These are phyloP conservation scores for Echinosophora koreensis DNA, from an alignment of 306 rosid genomes.

Conservation along the genomic window DNA sequence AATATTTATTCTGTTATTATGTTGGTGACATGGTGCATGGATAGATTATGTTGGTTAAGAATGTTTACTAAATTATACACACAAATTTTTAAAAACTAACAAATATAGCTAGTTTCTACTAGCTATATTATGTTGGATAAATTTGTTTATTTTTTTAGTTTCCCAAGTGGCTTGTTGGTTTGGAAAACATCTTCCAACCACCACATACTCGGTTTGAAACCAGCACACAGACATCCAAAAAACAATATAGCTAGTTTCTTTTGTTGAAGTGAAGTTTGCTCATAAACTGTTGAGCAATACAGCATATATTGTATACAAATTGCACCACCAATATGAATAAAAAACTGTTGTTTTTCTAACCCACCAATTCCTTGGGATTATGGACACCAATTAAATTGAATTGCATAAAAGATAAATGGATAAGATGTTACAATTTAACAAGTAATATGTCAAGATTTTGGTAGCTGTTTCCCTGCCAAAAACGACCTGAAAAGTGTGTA, in stretches of 20 bases:
- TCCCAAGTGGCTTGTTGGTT: too few relatives aligned
- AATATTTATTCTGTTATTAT: not conserved
- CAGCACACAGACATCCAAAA: too few relatives aligned
- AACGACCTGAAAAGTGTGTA: conserved; percentile 70
- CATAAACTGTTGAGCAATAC: not conserved
- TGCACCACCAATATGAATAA: conserved; percentile 42
- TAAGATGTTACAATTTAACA: not conserved
- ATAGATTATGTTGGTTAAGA: not conserved
- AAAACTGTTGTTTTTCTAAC: conserved; percentile 41
- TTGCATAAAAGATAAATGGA: not conserved
- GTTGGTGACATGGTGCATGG: not conserved
- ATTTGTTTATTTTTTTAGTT: too few relatives aligned
- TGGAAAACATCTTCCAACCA: too few relatives aligned
- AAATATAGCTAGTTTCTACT: too few relatives aligned
- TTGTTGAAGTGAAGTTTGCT: conserved; percentile 20
- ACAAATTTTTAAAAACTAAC: not conserved
- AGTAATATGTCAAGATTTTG: conserved; percentile 54
- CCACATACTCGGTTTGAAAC: too few relatives aligned
- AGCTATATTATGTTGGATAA: too few relatives aligned
- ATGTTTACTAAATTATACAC: not conserved
- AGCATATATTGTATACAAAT: conserved; percentile 36
- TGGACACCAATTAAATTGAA: conserved; percentile 39
- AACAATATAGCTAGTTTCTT: too few relatives aligned
- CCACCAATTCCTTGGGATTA: conserved; percentile 35
- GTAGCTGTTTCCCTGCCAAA: conserved; percentile 72